Evolutionary conservation across 2,329 filamentous ascomycete genomes (phyloP), one percentile per base, ranked within the genome.

Genomic region (Botrytis pseudocinerea): DNA sequence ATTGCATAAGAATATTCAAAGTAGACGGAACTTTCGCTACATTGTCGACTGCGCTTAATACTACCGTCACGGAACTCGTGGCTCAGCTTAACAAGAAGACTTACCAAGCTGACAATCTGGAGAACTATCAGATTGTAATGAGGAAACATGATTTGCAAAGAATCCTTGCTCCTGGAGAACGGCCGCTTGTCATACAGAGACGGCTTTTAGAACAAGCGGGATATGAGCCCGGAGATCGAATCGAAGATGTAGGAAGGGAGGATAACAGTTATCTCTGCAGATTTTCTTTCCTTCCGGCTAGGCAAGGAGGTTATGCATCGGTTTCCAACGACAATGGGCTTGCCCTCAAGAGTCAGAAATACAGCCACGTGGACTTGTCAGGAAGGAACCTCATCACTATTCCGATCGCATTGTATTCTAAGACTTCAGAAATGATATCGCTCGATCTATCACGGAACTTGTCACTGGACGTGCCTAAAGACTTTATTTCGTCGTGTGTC

Each of bases 221-320:
- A 16, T 99, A 98, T 80, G 91, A 93, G 73, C 90, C 94, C 46
- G 89, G 89, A 72, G 96, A 99, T 82, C 90, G 90, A 57, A 90
- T 99, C 63, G 95, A 98, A 81, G 96, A 98, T 75, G 89, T 99
- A 70, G 96, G 96, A 42, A 90, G 96, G 73, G 96, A 99, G 82
- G 96, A 99, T 84, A 97, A 98, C 82, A 97, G 95, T 81, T 99
- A 98, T 78, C 87, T 99, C 20, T 97, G 95, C 80, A 93, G 96
- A 9, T 98, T 99, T 83, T 94, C 96, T 74, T 99, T 99, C 82
- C 85, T 98, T 73, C 95, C 95, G 25, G 92, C 93, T 32, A 93
- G 95, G 79, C 92, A 97, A 81, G 95, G 91, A 81, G 94, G 95
- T 66, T 95, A 89, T 79, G 90, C 91, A 75, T 87, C 91, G 61